These are phyloP conservation scores for Kwoniella dejecticola DNA, from an alignment of 768 basidiomycete genomes.

Conservation along the genomic window DNA sequence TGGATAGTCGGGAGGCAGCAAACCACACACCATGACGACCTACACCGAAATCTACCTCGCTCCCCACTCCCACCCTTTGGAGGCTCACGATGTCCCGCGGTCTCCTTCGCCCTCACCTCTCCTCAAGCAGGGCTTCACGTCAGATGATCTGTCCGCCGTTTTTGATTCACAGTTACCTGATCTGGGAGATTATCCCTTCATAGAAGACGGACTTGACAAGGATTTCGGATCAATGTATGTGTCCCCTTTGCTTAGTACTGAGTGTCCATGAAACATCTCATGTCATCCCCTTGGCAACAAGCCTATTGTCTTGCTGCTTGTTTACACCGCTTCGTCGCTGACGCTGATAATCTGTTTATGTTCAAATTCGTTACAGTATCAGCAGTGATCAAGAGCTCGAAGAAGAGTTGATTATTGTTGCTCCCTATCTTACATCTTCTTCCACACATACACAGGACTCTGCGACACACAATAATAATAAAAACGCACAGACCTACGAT, in stretches of 20 bases:
- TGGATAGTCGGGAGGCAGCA: too few species aligned
- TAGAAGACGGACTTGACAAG: background rate
- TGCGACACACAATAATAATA: background rate
- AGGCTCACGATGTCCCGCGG: slow-evolving; percentile 17
- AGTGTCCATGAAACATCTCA: too few species aligned
- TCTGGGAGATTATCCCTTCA: background rate
- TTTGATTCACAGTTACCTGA: slow-evolving; percentile 2
- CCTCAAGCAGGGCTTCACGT: background rate
- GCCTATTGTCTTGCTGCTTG: background rate
- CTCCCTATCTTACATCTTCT: background rate
- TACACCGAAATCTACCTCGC: background rate
- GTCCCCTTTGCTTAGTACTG: background rate
- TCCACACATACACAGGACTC: background rate
- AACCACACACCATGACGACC: background rate
- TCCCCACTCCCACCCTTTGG: background rate
- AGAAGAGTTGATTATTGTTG: background rate
- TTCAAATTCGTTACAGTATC: background rate
- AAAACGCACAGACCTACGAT: background rate
- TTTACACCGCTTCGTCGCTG: background rate
- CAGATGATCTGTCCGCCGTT: background rate
- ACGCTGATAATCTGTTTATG: background rate
- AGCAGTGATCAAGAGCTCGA: background rate
- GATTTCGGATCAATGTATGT: background rate
- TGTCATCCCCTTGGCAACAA: background rate
- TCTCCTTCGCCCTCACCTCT: slow-evolving; percentile 16